Percentiles rank a stretch among this genome's conserved stretches.
Evolutionary conservation across 2,329 filamentous ascomycete species (phyloP).

Genomic region (Alternaria brassicae): DNA sequence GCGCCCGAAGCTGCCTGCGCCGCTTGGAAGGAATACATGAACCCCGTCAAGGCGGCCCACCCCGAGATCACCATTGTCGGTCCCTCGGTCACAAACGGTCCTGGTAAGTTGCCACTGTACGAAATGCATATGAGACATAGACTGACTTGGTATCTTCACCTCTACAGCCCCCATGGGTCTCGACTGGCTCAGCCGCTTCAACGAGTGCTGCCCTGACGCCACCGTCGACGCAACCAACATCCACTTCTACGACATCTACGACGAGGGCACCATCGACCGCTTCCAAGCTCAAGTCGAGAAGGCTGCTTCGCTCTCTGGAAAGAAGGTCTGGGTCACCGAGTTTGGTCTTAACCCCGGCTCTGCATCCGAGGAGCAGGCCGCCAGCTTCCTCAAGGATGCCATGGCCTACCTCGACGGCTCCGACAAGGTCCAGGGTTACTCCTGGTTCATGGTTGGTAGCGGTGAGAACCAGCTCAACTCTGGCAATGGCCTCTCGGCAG

Average conservation of each 20-base stretch:
- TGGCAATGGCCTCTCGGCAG: conserved; percentile 26
- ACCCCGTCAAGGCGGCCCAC: conserved; percentile 37
- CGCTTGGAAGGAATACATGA: conserved; percentile 43
- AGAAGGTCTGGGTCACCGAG: conserved; percentile 50
- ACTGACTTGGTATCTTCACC: too few relatives aligned
- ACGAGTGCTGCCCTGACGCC: conserved; percentile 44
- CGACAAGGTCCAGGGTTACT: conserved; percentile 44
- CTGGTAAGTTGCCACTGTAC: too few relatives aligned
- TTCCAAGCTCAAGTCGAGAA: conserved; percentile 52
- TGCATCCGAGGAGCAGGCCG: conserved; percentile 37
- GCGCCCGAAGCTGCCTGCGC: conserved; percentile 40
- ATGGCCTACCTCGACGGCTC: conserved; percentile 45
- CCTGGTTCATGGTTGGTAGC: conserved; percentile 49
- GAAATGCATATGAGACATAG: too few relatives aligned
- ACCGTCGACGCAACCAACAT: conserved; percentile 47
- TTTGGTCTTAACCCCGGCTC: conserved; percentile 46
- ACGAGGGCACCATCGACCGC: conserved; percentile 36
- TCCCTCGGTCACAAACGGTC: conserved; percentile 44
- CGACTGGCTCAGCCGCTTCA: conserved; percentile 44
- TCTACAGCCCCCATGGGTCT: conserved; percentile 32
- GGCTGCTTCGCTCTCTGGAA: conserved; percentile 37
- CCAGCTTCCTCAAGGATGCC: conserved; percentile 44
- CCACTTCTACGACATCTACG: conserved; percentile 51
- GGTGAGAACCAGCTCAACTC: conserved; percentile 42
- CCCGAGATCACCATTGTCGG: conserved; percentile 44